phyloP scores from a whole-genome alignment of 208 protist genomes.

The Leishmania martiniquensis region DNA sequence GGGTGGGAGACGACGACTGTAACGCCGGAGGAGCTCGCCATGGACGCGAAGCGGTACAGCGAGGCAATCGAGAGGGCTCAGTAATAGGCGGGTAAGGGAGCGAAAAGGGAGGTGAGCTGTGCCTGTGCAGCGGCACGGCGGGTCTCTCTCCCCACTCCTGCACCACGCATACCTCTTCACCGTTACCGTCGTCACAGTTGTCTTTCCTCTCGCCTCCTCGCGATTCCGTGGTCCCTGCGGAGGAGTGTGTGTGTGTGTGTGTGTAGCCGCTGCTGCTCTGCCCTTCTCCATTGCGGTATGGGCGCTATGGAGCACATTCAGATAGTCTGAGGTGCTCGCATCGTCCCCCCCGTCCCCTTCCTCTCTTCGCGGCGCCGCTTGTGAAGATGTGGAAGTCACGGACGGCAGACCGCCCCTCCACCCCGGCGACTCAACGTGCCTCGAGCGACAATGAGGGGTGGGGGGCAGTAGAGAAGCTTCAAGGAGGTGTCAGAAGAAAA shows the following conservation, averaged over 20 bases:
- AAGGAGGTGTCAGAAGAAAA: background rate
- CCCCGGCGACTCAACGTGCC: too few species aligned
- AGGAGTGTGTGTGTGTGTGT: background rate
- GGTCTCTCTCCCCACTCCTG: background rate
- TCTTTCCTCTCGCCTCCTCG: background rate
- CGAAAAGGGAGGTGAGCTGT: background rate
- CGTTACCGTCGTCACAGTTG: too few species aligned
- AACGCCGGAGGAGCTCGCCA: conserved; percentile 58
- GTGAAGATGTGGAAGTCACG: background rate
- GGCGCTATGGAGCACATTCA: background rate
- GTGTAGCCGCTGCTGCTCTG: background rate
- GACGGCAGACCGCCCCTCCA: background rate
- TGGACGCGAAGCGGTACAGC: conserved; percentile 65
- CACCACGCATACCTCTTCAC: background rate
- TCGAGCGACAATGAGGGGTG: background rate
- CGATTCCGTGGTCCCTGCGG: background rate
- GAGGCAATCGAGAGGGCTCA: conserved; percentile 64
- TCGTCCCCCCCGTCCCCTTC: background rate
- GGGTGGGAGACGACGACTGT: conserved; percentile 69
- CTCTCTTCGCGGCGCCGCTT: background rate
- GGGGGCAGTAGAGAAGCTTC: background rate
- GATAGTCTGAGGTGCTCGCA: background rate
- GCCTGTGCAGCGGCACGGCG: background rate
- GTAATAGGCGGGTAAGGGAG: background rate
- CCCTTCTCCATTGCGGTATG: background rate